Evolutionary conservation across 73 alveolate species (phyloP).

Genomic region (Paramecium caudatum): DNA sequence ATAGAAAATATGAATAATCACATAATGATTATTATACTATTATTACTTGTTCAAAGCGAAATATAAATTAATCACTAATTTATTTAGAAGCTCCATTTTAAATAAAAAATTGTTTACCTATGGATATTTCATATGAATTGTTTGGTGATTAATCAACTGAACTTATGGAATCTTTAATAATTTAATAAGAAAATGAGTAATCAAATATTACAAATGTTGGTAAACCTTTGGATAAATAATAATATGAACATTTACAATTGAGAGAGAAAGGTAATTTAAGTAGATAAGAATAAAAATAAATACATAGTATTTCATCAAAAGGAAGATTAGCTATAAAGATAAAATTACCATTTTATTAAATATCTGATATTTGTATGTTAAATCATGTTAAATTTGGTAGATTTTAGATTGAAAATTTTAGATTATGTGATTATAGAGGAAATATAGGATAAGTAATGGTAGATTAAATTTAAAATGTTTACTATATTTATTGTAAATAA

Average conservation of each 20-base stretch:
- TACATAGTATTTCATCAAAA: constrained; percentile 26
- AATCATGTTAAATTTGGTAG: constrained; percentile 16
- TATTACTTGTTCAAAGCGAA: constrained; percentile 42
- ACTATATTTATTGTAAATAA: background rate
- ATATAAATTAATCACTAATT: background rate
- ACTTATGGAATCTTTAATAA: background rate
- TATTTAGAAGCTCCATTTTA: constrained; percentile 56
- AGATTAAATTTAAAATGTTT: constrained; percentile 23
- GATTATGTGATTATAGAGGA: constrained; percentile 41
- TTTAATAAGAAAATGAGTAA: background rate
- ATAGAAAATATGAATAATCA: constrained; percentile 4
- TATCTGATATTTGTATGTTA: background rate
- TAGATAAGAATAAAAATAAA: constrained; percentile 16
- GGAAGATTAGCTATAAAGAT: constrained; percentile 51
- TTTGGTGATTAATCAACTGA: constrained; percentile 16
- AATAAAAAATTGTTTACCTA: constrained; percentile 63
- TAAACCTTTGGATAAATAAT: background rate
- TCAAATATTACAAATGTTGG: background rate
- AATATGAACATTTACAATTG: constrained; percentile 11
- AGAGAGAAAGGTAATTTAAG: background rate
- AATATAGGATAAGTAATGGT: constrained; percentile 34
- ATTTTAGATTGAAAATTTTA: background rate
- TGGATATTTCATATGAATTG: background rate
- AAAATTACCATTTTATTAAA: constrained; percentile 4
- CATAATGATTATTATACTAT: constrained; percentile 13